phyloP scores from a whole-genome alignment of 176 grass and related monocot species.

The Ensete ventricosum region DNA sequence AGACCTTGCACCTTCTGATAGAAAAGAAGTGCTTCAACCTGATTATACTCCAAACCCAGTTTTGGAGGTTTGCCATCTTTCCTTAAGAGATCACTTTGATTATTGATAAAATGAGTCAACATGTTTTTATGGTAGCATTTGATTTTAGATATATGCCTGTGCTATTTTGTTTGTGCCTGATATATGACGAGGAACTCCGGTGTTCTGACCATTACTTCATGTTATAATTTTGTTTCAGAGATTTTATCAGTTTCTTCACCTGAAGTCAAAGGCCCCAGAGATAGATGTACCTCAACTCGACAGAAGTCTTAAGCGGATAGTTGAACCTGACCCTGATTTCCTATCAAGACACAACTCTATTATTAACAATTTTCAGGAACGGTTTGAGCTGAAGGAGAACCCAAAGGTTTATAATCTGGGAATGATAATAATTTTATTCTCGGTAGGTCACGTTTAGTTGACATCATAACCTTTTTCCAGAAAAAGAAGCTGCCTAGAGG shows the following conservation, averaged over 20 bases:
- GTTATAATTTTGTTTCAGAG: constrained; percentile 32
- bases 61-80: constrained; percentile 38
- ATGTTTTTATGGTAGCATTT: no score
- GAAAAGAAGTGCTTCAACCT: constrained; percentile 67
- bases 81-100: neutral
- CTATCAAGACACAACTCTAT: constrained; percentile 33
- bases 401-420: constrained; percentile 50
- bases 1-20: constrained; percentile 62
- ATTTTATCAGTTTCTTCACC: constrained; percentile 75
- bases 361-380: constrained; percentile 45
- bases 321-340: constrained; percentile 42
- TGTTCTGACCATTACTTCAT: neutral
- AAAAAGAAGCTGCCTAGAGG: constrained; percentile 33
- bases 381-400: constrained; percentile 74
- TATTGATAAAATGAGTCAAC: neutral
- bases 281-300: constrained; percentile 59
- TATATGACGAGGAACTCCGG: constrained; percentile 19
- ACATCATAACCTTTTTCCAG: constrained; percentile 8
- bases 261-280: constrained; percentile 78
- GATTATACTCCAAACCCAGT: constrained; percentile 88
- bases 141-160: no score
- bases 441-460: neutral
- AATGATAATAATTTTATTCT: constrained; percentile 13
- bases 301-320: constrained; percentile 57
- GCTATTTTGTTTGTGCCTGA: neutral